Conservation (phyloP, 2,329 filamentous ascomycete genomes). For the Albifimbria verrucaria region DNA sequence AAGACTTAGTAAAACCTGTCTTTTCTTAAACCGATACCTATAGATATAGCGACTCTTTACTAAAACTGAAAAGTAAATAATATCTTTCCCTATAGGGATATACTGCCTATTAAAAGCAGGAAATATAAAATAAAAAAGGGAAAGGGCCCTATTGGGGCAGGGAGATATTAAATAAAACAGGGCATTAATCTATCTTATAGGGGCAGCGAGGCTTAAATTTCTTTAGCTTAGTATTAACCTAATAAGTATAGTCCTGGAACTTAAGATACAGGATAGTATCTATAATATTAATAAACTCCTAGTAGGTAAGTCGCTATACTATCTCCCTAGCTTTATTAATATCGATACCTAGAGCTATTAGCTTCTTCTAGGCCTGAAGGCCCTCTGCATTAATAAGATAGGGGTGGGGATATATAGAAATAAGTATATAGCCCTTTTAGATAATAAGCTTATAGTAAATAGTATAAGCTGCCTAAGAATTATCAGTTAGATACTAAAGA, state of each 20-base stretch:
- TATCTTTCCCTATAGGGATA: not conserved
- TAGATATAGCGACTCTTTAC: not conserved
- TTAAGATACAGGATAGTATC: not conserved
- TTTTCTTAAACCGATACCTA: not conserved
- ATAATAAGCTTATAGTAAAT: no score
- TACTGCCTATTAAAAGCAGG: not conserved
- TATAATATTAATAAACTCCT: not conserved
- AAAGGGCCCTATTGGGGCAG: not conserved
- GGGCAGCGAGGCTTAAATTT: not conserved
- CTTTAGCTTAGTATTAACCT: not conserved
- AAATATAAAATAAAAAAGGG: not conserved
- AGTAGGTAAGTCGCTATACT: not conserved
- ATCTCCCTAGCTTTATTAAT: not conserved
- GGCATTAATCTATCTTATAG: not conserved
- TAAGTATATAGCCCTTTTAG: not conserved
- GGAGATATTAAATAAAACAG: not conserved
- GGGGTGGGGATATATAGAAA: not conserved
- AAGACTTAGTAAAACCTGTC: not conserved
- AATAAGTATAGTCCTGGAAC: not conserved
- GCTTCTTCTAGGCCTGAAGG: not conserved
- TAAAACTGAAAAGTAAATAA: not conserved
- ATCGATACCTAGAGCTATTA: not conserved
- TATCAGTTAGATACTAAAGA: not conserved
- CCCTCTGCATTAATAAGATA: not conserved
- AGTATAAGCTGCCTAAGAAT: no score